Evolutionary conservation across 2,329 filamentous ascomycete genomes (phyloP), one percentile per base, ranked within the genome.

Genomic region (Madurella mycetomatis): DNA sequence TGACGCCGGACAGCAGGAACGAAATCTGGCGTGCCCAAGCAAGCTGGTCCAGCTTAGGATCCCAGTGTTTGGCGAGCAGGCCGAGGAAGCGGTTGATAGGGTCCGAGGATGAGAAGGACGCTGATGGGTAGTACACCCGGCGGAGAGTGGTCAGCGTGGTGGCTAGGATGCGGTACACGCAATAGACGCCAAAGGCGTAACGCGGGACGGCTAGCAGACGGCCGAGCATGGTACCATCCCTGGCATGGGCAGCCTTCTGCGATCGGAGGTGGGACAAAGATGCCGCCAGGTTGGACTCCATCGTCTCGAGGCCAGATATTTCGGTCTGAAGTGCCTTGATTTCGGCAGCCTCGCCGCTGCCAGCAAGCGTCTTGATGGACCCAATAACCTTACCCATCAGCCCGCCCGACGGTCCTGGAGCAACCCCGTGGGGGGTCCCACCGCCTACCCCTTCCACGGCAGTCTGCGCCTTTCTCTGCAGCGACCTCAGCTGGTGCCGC

Each of bases 21-120:
- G 87, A 90, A 60, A 95, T 92, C 66, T 90, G 88, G 31, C 89
- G 85, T 18, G 88, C 86, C 89, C 90, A 95, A 9, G 88, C 87
- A 11, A 84, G 80, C 65, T 90, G 88, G 71, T 95, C 88, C 25
- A 95, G 80, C 56, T 85, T 83, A 2, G 88, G 88, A 66, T 95
- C 88, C 82, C 88, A 92, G 72, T 95, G 88, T 53, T 87, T 86
- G 4, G 88, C 89, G 16, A 95, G 73, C 12, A 95, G 77, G 5
- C 88, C 88, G 9, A 95, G 81, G 57, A 92, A 79, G 60, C 90
- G 87, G 72, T 88, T 95, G 67, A 95, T 88, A 0, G 90, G 90
- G 66, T 95, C 91, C 15, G 84, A 85, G 50, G 82, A 82, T 30
- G 86, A 80, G 70, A 90, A 86, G 39, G 81, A 73, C 15, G 72